phyloP scores from a whole-genome alignment of 495 filamentous ascomycete species.

The Pseudotulostoma volvatum region DNA sequence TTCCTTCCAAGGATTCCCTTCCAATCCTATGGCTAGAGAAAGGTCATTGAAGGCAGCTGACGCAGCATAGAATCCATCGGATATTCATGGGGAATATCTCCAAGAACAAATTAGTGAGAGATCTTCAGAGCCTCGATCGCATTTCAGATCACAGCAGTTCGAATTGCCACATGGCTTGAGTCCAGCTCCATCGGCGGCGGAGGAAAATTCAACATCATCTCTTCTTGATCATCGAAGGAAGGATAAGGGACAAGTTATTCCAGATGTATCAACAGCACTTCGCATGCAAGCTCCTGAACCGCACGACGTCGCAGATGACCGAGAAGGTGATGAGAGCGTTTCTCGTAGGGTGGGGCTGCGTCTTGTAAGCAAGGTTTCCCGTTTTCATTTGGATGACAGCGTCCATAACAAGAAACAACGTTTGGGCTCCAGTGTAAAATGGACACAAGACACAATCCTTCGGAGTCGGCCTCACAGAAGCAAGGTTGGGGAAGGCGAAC shows the following conservation, averaged over 20 bases:
- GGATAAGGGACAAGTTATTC: slow-evolving; percentile 12
- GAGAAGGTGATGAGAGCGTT: not conserved
- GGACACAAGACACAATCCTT: slow-evolving; percentile 23
- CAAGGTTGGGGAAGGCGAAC: slow-evolving; percentile 39
- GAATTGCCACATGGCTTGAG: too few species aligned
- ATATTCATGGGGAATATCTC: too few species aligned
- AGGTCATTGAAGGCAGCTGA: too few species aligned
- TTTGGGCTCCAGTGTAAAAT: slow-evolving; percentile 19
- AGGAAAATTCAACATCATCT: slow-evolving; percentile 23
- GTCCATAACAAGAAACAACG: slow-evolving; percentile 23
- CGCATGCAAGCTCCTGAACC: slow-evolving; percentile 21
- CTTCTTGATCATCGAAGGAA: slow-evolving; percentile 15
- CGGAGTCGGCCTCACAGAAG: slow-evolving; percentile 24
- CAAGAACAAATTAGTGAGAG: too few species aligned
- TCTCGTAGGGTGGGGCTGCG: slow-evolving; percentile 2
- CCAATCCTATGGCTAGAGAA: too few species aligned
- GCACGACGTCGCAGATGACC: slow-evolving; percentile 10
- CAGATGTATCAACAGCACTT: slow-evolving; percentile 11
- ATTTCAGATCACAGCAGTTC: too few species aligned
- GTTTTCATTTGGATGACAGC: slow-evolving; percentile 33
- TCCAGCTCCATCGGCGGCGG: too few species aligned
- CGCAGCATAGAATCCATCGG: too few species aligned
- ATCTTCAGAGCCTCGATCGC: too few species aligned
- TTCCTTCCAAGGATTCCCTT: too few species aligned
- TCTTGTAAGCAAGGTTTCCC: slow-evolving; percentile 17